These are phyloP conservation scores for Trypethelium eluteriae DNA, from an alignment of 495 filamentous ascomycete genomes.

Conservation along the genomic window DNA sequence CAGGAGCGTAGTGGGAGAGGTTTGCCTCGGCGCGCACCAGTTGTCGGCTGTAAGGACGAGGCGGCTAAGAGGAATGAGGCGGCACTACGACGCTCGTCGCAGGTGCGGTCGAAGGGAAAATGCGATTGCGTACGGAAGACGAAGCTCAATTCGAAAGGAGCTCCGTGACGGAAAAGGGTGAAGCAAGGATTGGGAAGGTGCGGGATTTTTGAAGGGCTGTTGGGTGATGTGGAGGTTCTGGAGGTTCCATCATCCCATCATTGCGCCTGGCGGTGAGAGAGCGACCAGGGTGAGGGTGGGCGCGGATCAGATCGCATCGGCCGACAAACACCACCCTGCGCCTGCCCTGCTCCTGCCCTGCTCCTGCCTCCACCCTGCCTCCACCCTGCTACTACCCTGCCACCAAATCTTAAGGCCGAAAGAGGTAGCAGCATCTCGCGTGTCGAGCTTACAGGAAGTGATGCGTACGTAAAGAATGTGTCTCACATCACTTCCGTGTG, in stretches of 20 bases:
- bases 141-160: not conserved
- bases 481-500: too few relatives aligned
- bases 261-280: conserved; percentile 1
- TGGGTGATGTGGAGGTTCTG: not conserved
- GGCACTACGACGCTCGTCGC: too few relatives aligned
- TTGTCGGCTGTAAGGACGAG: conserved; percentile 4
- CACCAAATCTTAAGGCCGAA: too few relatives aligned
- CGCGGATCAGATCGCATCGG: not conserved
- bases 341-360: not conserved
- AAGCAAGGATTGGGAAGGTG: not conserved
- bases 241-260: not conserved
- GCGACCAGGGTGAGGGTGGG: not conserved
- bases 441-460: too few relatives aligned
- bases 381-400: too few relatives aligned
- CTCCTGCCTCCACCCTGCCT: not conserved
- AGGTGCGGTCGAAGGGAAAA: too few relatives aligned
- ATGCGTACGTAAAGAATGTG: too few relatives aligned
- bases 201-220: not conserved
- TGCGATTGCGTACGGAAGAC: not conserved
- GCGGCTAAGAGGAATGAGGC: not conserved
- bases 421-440: too few relatives aligned
- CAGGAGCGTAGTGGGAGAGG: not conserved
- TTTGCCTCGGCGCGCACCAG: not conserved
- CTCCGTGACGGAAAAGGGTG: not conserved
- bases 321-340: not conserved